Conservation (phyloP, 306 rosid genomes). For the Fragaria nilgerrensis region DNA sequence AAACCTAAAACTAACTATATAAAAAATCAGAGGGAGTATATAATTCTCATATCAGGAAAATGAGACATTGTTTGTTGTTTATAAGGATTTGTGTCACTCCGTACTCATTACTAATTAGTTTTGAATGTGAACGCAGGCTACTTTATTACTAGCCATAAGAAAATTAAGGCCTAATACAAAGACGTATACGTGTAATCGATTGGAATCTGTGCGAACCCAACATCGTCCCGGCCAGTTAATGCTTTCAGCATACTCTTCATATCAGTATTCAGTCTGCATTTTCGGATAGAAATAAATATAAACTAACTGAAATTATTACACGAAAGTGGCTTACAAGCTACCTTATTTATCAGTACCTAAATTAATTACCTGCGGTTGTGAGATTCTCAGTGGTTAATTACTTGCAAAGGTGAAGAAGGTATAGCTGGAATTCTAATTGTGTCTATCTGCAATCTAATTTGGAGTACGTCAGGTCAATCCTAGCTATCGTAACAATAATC, state of each 20-base stretch:
- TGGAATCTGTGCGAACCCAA: conserved; percentile 35
- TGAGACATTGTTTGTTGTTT: too few species aligned
- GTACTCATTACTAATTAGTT: too few species aligned
- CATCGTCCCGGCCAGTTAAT: conserved; percentile 49
- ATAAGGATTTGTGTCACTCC: too few species aligned
- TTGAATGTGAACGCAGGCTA: too few species aligned
- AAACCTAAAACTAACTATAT: too few species aligned
- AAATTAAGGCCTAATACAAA: conserved; percentile 52
- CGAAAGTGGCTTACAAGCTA: neutral
- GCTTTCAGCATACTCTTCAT: conserved; percentile 24
- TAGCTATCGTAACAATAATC: neutral
- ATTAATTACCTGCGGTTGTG: conserved; percentile 2
- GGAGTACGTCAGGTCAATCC: neutral
- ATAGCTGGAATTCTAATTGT: neutral
- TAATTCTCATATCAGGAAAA: too few species aligned
- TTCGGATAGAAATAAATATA: neutral
- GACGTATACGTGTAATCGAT: conserved; percentile 32
- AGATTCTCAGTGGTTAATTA: neutral
- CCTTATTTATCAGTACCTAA: neutral
- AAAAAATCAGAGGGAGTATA: too few species aligned
- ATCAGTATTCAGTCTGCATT: neutral
- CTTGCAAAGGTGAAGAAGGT: conserved; percentile 7
- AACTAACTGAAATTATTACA: neutral
- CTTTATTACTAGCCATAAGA: conserved; percentile 25
- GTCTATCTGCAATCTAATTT: neutral